Evolutionary conservation across 306 rosid genomes (phyloP), one percentile per base, ranked within the genome.

Genomic region (Ceratonia siliqua): DNA sequence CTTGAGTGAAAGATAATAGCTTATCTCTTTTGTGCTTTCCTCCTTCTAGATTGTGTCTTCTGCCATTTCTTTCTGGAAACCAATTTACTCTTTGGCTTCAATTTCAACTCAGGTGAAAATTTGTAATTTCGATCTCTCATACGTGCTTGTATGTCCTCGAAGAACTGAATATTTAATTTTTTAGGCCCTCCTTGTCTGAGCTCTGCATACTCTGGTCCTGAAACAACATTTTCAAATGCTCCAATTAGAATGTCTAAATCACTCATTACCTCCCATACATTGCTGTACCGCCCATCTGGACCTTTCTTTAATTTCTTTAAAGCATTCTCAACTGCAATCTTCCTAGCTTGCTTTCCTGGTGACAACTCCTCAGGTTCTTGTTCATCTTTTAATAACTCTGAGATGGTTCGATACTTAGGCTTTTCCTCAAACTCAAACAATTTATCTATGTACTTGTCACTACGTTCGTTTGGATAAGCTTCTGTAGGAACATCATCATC

Each of bases 241-340:
- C 96, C 98, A 55, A 90, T 84, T 6, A 92, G 82, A 79, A 90
- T 90, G 78, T 90, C 91, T 53, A 87, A 0, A 82, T 92, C 96
- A 84, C 91, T 88, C 94, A 90, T 92, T 65, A 90, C 86, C 87
- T 92, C 94, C 96, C 96, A 90, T 70, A 70, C 86, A 78, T 92
- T 90, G 24, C 81, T 81, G 69, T 88, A 92, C 17, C 94, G 82
- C 38, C 98, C 96, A 20, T 92, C 96, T 21, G 98, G 94, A 52
- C 98, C 96, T 78, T 87, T 88, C 85, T 90, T 92, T 80, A 92
- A 66, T 82, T 90, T 92, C 81, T 85, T 85, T 42, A 90, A 76
- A 70, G 96, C 98, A 76, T 90, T 90, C 82, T 84, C 98, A 52
- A 92, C 96, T 0, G 98, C 98, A 28, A 90, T 61, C 79, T 90